Percentiles rank a stretch among this genome's conserved stretches.
These are phyloP conservation scores for Botryotinia calthae DNA, from an alignment of 2,329 filamentous ascomycete genomes.

Conservation along the genomic window DNA sequence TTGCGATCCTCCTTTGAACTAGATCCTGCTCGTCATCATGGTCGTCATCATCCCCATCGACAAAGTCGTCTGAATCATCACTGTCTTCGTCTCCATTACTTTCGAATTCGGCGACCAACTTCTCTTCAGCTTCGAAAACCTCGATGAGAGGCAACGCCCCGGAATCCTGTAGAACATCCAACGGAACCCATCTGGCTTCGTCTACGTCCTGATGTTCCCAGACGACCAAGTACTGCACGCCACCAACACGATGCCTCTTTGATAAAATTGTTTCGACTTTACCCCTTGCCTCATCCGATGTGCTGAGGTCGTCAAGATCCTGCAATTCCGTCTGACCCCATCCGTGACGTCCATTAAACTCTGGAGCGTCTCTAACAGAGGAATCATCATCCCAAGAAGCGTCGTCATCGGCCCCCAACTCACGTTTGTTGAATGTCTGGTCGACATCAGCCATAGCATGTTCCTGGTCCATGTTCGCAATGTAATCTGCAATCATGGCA, in stretches of 20 bases:
- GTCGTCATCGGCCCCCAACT: conserved; percentile 45
- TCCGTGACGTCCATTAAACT: conserved; percentile 25
- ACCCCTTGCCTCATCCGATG: conserved; percentile 47
- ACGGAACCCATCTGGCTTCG: conserved; percentile 50
- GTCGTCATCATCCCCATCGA: conserved; percentile 38
- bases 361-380: conserved; percentile 8
- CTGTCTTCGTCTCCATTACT: conserved; percentile 39
- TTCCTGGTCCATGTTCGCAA: conserved; percentile 40
- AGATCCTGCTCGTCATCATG: conserved; percentile 40
- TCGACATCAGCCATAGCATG: conserved; percentile 15
- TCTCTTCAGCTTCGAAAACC: conserved; percentile 39
- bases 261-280: conserved; percentile 45
- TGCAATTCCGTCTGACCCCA: conserved; percentile 47
- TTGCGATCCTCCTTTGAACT: conserved; percentile 37
- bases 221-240: conserved; percentile 52
- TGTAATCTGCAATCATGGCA: conserved; percentile 36
- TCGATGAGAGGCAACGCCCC: conserved; percentile 37
- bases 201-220: conserved; percentile 45
- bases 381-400: conserved; percentile 30
- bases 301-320: conserved; percentile 50
- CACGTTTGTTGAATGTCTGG: conserved; percentile 35
- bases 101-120: conserved; percentile 36
- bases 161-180: conserved; percentile 36
- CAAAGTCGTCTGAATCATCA: conserved; percentile 9
- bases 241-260: conserved; percentile 45